phyloP scores from a whole-genome alignment of 1,284 basidiomycete genomes.

The Tetrapyrgos nigripes region DNA sequence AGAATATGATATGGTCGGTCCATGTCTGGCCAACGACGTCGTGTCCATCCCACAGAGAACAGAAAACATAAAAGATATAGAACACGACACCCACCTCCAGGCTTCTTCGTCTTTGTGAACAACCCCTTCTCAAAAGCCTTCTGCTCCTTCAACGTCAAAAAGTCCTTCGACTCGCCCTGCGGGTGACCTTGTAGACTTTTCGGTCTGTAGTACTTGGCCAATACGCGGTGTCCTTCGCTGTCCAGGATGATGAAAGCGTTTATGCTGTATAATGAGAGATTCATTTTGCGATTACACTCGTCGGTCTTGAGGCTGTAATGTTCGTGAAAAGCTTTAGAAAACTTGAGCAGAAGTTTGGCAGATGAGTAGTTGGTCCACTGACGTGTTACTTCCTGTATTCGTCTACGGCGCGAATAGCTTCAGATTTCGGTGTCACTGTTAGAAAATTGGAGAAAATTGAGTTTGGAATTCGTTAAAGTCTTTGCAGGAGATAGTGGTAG shows the following conservation, averaged over 20 bases:
- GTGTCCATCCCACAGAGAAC: not conserved
- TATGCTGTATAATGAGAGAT: slow-evolving; percentile 87
- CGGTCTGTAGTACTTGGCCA: slow-evolving; percentile 94
- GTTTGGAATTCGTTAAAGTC: no score
- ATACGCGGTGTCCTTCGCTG: slow-evolving; percentile 91
- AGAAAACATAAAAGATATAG: not conserved
- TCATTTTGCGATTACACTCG: no score
- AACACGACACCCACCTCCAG: slow-evolving; percentile 70
- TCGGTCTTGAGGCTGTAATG: no score
- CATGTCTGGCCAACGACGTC: not conserved
- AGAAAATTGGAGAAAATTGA: no score
- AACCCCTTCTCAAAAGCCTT: slow-evolving; percentile 95
- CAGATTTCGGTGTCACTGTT: no score
- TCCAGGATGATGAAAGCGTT: slow-evolving; percentile 93
- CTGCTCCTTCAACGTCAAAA: slow-evolving; percentile 88
- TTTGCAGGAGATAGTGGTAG: not conserved
- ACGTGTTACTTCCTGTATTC: no score
- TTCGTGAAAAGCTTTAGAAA: not conserved
- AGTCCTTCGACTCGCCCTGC: slow-evolving; percentile 66
- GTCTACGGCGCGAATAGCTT: no score
- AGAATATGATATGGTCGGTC: no score
- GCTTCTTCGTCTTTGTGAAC: slow-evolving; percentile 94
- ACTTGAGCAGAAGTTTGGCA: not conserved
- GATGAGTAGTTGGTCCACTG: no score
- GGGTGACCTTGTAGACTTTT: slow-evolving; percentile 61